Base-by-base conservation (phyloP, 2,329 filamentous ascomycete genomes). In the Thelonectria olida region DNA sequence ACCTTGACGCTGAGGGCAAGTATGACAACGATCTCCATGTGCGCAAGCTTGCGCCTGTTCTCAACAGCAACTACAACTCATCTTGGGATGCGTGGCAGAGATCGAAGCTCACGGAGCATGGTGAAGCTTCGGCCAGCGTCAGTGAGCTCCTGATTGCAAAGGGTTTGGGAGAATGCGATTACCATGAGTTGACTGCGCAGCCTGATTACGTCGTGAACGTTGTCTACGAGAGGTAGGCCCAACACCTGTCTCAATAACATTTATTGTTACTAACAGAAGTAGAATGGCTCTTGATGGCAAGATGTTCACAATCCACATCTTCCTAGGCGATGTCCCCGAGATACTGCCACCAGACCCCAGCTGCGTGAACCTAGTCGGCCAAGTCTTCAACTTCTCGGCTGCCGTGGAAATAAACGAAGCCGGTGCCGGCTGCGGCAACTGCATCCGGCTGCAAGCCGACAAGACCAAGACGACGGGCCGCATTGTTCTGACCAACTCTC, bases 401-500 rank as follows among this genome's bases (percentile, higher is more conserved):
- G 34, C 13, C 5, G 19, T 13, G 15, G 19, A 13, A 19, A 25
- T 8, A 15, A 44, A 44, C 19, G 23, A n/a, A 7, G 13, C 10
- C 7, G n/a, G 19, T 22, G 31, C 34, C n/a, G 17, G 41, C 13
- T 54, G 51, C 13, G 28, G 28, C 9, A 54, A 38, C 13, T 54
- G 51, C 20, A 19, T 20, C 19, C 25, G 17, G 4, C 39, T 45
- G 10, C n/a, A 23, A 3, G n/a, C 22, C 7, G 51, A 45, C 19
- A 15, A 45, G 7, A 36, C 51, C 15, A 45, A 38, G 25, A 17
- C 27, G 10, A 36, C 51, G 7, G 39, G 51, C 17, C 51, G 51
- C 19, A 17, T 54, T 10, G 39, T 54, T 8, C 27, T 54, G 3
- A 45, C 51, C 6, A 62, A 62, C 19, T 31, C 54, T 10, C 54